These are phyloP conservation scores for Picea engelmannii DNA, from an alignment of 83 land plant genomes.

Conservation along the genomic window DNA sequence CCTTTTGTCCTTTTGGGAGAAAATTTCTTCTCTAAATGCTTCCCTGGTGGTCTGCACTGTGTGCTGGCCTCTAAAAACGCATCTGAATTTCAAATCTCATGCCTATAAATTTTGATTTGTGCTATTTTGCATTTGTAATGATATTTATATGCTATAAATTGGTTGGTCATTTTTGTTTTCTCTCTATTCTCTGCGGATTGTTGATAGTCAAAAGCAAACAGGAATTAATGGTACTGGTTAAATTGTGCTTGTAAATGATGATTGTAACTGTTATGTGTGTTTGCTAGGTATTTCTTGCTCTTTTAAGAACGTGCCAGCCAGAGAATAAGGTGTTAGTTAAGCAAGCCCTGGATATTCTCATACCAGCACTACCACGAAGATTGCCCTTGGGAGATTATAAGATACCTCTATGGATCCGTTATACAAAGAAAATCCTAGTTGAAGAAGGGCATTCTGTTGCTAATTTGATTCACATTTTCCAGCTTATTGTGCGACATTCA, in stretches of 20 bases:
- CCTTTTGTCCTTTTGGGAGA: too few relatives aligned
- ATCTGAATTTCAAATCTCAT: background rate
- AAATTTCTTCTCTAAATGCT: background rate
- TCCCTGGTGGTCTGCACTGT: too few relatives aligned
- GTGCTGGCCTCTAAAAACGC: background rate
- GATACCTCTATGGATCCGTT: slow-evolving; percentile 98
- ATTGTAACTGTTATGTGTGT: background rate
- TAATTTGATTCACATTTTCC: slow-evolving; percentile 96
- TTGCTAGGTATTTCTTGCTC: slow-evolving; percentile 92
- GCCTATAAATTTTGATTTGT: background rate
- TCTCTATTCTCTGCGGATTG: background rate
- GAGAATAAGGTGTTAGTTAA: slow-evolving; percentile 90
- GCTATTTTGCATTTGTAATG: background rate
- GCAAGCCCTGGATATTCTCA: slow-evolving; percentile 97
- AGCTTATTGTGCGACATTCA: slow-evolving; percentile 94
- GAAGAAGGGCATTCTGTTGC: slow-evolving; percentile 99
- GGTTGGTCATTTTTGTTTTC: background rate
- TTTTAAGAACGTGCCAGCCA: slow-evolving; percentile 93
- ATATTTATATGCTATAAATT: slow-evolving; percentile 1
- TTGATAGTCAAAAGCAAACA: background rate
- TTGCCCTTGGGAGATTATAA: slow-evolving; percentile 86
- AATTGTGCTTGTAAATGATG: background rate
- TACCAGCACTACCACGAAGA: slow-evolving; percentile 94
- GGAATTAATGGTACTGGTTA: background rate
- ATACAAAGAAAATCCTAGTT: slow-evolving; percentile 92